Conservation (phyloP, 2,329 filamentous ascomycete species). For the Rhexocercosporidium sp. region DNA sequence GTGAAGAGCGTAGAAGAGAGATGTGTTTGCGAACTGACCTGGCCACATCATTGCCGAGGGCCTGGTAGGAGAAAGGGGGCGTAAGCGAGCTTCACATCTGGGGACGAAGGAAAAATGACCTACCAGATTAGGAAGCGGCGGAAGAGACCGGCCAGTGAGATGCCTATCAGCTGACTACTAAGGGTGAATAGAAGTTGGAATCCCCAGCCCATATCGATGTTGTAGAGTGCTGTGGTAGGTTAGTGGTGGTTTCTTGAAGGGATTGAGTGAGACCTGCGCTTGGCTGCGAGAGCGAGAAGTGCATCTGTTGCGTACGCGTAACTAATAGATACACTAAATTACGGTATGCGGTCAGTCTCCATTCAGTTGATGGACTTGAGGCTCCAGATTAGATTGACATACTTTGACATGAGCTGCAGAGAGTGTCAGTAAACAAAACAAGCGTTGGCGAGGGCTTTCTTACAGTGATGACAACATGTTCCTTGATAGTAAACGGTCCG, state of each 20-base stretch:
- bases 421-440: conserved; percentile 41
- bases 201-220: conserved; percentile 60
- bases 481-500: conserved; percentile 72
- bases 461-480: conserved; percentile 70
- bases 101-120: not conserved
- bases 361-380: too few species aligned
- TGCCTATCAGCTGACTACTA: conserved; percentile 66
- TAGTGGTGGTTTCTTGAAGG: not conserved
- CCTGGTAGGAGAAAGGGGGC: not conserved
- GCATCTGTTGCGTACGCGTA: conserved; percentile 73
- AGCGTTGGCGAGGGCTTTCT: not conserved
- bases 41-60: conserved; percentile 37
- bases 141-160: conserved; percentile 64
- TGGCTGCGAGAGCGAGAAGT: conserved; percentile 65
- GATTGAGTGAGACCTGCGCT: conserved; percentile 15
- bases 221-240: conserved; percentile 67
- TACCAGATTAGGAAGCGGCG: conserved; percentile 60
- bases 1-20: conserved; percentile 54
- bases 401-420: conserved; percentile 32
- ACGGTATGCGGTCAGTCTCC: conserved; percentile 1
- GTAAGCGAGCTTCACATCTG: not conserved
- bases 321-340: conserved; percentile 39
- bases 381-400: not conserved
- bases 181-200: conserved; percentile 65
- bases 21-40: conserved; percentile 28